These are phyloP conservation scores for Botrytis fabae DNA, from an alignment of 2,329 filamentous ascomycete species.

Conservation along the genomic window DNA sequence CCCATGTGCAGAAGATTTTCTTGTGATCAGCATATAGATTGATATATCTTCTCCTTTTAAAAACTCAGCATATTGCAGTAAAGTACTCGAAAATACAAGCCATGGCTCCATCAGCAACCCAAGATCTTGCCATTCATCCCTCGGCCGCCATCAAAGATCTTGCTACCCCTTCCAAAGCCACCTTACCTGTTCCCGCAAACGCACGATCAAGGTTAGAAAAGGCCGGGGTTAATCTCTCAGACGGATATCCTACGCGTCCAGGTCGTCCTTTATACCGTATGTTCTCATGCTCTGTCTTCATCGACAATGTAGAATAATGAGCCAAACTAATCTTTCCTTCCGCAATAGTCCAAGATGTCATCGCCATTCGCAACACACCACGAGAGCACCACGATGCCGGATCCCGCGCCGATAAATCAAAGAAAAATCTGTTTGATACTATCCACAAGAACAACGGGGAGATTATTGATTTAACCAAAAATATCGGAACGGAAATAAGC, in stretches of 20 bases:
- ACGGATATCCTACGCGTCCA: slow-evolving; percentile 71
- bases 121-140: slow-evolving; percentile 55
- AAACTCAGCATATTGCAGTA: neutral
- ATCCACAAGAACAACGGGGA: slow-evolving; percentile 50
- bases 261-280: slow-evolving; percentile 59
- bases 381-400: slow-evolving; percentile 60
- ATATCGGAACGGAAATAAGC: slow-evolving; percentile 47
- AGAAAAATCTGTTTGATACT: slow-evolving; percentile 59
- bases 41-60: neutral
- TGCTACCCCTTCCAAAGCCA: slow-evolving; percentile 62
- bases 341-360: slow-evolving; percentile 57
- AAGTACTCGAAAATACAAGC: neutral
- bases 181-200: slow-evolving; percentile 58
- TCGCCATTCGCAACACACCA: slow-evolving; percentile 61
- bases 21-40: neutral
- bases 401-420: slow-evolving; percentile 63
- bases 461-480: slow-evolving; percentile 52
- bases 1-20: neutral
- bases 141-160: slow-evolving; percentile 58
- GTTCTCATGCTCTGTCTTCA: neutral
- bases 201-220: slow-evolving; percentile 62
- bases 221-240: slow-evolving; percentile 66
- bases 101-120: slow-evolving; percentile 42
- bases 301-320: neutral
- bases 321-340: neutral